Conservation (phyloP, 164 flowering plant genomes). For the Paratinospora sagittata region DNA sequence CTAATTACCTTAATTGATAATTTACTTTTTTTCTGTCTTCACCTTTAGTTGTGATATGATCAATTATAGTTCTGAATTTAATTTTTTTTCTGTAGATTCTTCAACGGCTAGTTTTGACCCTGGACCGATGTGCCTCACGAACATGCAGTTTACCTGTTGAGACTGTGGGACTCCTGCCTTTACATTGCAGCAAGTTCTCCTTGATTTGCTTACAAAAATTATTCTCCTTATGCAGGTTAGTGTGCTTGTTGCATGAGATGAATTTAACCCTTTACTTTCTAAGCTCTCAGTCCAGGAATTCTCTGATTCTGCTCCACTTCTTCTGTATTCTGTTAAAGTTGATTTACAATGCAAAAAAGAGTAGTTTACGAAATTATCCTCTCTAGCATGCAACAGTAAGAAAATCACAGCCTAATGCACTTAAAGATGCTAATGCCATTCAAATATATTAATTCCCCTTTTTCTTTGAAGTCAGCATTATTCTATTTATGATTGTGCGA, state of each 20-base stretch:
- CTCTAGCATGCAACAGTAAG: neutral
- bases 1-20: neutral
- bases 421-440: neutral
- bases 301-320: neutral
- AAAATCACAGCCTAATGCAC: neutral
- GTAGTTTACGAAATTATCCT: no score
- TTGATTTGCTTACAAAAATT: conserved; percentile 82
- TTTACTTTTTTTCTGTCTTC: neutral
- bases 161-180: conserved; percentile 86
- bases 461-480: neutral
- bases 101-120: conserved; percentile 62
- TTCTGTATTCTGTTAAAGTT: neutral
- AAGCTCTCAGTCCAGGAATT: neutral
- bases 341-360: neutral
- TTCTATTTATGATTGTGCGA: neutral
- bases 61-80: conserved; percentile 1
- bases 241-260: neutral
- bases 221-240: conserved; percentile 84
- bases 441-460: neutral
- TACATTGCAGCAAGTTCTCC: conserved; percentile 90
- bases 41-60: neutral
- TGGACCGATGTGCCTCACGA: conserved; percentile 97
- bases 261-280: neutral
- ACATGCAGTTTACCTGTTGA: conserved; percentile 84
- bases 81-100: conserved; percentile 44